Evolutionary conservation across 805 yeast genomes (phyloP), one percentile per base, ranked within the genome.

Genomic region (Zygoascus ofunaensis): DNA sequence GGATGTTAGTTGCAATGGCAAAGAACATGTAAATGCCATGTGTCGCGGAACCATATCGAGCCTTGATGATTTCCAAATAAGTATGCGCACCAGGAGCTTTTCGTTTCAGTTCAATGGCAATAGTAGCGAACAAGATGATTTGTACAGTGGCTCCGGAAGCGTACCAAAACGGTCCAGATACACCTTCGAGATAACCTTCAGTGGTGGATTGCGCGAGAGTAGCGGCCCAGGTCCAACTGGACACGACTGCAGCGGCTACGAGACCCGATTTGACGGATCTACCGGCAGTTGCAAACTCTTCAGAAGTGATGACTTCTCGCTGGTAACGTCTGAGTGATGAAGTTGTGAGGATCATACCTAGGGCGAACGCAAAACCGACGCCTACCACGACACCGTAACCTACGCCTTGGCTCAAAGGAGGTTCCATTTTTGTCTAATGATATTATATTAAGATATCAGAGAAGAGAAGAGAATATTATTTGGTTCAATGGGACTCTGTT

Each of bases 191-290:
- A 63, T 84, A 87, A 19, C 85, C 85, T 60, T 82, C 87, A 18
- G 94, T 76, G 1, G 94, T 77, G 2, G 87, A 78, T 33, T 79
- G 79, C 26, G 84, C 68, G 39, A 84, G 64, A 1, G 94, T 84
- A 2, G 87, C 85, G n/a, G 84, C 84, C 87, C 87, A 81, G 7
- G 96, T 87, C 97, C 97, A 89, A 5, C 90, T 80, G 10, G 90
- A 80, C 5, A 87, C 95, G 24, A 89, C 96, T 5, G 95, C 95
- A 5, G 94, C 80, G 4, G 90, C 80, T 49, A 87, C 81, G 52
- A 89, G 69, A 40, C 92, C 92, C 0, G 90, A 79, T 55, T 82
- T 83, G 35, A 89, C 94, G 3, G 86, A 71, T 59, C 95, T 75
- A 52, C 95, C 95, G 30, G 96, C 95, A 4, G 96, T 87, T 2